A percentile compares a stretch with the other conserved stretches of the same genome.
Conservation (phyloP, 148 eudicot genomes). For the Dysphania ambrosioides region DNA sequence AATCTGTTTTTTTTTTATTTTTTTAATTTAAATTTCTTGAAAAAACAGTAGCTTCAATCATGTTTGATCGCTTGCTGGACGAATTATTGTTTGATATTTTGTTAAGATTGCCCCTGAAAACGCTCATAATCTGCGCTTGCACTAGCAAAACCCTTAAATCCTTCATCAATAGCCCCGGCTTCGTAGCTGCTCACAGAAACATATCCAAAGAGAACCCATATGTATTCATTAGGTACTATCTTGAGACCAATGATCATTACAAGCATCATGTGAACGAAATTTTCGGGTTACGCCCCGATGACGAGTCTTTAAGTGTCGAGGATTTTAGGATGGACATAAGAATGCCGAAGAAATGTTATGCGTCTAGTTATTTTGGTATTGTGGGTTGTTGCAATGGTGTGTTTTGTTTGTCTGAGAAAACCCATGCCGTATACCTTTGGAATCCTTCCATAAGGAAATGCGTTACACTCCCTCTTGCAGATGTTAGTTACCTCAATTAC, state of each 20-base stretch:
- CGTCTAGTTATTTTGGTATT: not conserved
- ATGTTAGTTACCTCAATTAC: not conserved
- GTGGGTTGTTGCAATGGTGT: constrained; percentile 17
- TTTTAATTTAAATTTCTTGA: not conserved
- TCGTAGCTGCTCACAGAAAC: not conserved
- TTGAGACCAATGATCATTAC: not conserved
- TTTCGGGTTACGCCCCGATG: constrained; percentile 2
- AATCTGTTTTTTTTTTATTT: too few species aligned
- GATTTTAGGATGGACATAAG: not conserved
- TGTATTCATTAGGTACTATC: not conserved
- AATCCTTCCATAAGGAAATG: constrained; percentile 18
- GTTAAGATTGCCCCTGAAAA: not conserved
- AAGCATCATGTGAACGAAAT: not conserved
- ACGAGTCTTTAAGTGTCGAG: not conserved
- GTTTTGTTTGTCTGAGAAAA: not conserved
- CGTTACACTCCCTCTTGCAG: not conserved
- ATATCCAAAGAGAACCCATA: constrained; percentile 1
- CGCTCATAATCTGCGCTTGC: not conserved
- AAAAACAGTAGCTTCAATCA: not conserved
- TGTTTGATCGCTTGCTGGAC: not conserved
- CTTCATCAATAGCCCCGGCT: not conserved
- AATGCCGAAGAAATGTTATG: not conserved
- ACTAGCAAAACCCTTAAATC: constrained; percentile 2
- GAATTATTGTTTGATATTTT: not conserved
- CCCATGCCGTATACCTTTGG: not conserved